phyloP scores from a whole-genome alignment of 2,329 filamentous ascomycete species.

The Zymoseptoria crescenta region DNA sequence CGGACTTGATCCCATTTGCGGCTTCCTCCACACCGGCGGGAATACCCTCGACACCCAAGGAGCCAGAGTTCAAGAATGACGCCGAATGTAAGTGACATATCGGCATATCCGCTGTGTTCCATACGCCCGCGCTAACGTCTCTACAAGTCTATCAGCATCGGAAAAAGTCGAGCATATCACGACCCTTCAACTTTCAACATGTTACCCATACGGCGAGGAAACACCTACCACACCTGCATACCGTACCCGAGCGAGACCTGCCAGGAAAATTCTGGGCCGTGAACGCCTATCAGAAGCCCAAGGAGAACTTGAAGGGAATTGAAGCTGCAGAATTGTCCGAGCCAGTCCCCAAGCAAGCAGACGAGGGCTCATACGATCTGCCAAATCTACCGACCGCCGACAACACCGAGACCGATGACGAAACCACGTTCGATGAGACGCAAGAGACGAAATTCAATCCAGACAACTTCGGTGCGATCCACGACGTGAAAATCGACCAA shows the following conservation, averaged over 20 bases:
- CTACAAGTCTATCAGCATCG: constrained; percentile 23
- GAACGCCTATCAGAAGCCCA: constrained; percentile 45
- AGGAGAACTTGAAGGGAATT: constrained; percentile 45
- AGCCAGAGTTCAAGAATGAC: constrained; percentile 11
- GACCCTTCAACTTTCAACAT: constrained; percentile 58
- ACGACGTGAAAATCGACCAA: constrained; percentile 3
- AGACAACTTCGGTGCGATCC: constrained; percentile 7
- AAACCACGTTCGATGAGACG: constrained; percentile 22
- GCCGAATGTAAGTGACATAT: constrained; percentile 12
- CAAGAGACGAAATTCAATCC: constrained; percentile 18
- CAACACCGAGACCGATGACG: constrained; percentile 9
- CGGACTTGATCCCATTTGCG: constrained; percentile 9
- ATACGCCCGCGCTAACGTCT: neutral
- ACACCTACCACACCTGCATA: constrained; percentile 47
- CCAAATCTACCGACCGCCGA: constrained; percentile 8
- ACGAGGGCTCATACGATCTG: constrained; percentile 1
- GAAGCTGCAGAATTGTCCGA: constrained; percentile 39
- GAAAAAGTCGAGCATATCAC: constrained; percentile 48
- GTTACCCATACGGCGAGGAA: constrained; percentile 51
- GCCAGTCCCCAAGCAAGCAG: constrained; percentile 2
- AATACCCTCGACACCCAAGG: constrained; percentile 1
- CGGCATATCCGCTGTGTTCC: neutral
- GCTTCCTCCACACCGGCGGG: constrained; percentile 4
- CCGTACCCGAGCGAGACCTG: constrained; percentile 44
- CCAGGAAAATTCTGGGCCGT: constrained; percentile 48